Evolutionary conservation across 768 basidiomycete genomes (phyloP).

Genomic region (Tylopilus balloui): DNA sequence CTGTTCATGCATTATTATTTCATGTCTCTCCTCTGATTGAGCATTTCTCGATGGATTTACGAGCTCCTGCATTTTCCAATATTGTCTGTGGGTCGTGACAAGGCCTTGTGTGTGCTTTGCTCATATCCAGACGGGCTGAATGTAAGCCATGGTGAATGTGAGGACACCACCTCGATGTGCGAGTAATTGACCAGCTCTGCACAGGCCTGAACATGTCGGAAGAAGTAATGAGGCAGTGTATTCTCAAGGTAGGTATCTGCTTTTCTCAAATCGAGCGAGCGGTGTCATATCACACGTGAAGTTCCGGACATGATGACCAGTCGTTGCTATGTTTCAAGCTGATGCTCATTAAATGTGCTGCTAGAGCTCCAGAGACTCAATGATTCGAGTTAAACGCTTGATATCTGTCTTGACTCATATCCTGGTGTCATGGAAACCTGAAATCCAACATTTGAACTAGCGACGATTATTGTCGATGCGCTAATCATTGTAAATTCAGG

Average conservation of each 20-base stretch:
- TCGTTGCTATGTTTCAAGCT: neutral
- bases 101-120: neutral
- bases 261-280: neutral
- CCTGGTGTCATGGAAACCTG: neutral
- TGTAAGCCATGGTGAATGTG: neutral
- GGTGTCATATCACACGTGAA: neutral
- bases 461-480: neutral
- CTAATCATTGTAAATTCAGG: neutral
- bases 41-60: too few species aligned
- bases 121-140: neutral
- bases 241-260: neutral
- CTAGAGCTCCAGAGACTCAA: neutral
- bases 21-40: too few species aligned
- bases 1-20: too few species aligned
- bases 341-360: neutral
- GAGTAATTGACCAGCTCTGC: neutral
- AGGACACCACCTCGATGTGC: neutral
- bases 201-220: neutral
- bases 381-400: neutral
- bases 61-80: neutral
- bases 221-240: slow-evolving; percentile 13
- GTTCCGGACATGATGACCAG: neutral
- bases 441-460: neutral
- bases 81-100: too few species aligned
- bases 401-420: neutral